These are phyloP conservation scores for Suhomyces xylopsoci DNA, from an alignment of 805 yeast genomes.

Conservation along the genomic window DNA sequence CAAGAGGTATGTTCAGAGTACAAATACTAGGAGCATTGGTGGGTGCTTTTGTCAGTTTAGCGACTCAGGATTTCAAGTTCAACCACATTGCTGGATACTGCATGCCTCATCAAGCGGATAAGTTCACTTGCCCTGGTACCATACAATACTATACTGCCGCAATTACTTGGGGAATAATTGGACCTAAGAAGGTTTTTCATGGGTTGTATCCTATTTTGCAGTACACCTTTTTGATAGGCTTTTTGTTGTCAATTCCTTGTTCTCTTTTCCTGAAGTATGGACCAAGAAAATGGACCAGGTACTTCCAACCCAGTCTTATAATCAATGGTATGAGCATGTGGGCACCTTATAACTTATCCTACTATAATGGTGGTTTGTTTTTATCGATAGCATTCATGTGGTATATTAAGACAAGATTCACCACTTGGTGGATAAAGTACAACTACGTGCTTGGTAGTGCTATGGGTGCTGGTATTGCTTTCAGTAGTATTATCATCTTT, in stretches of 20 bases:
- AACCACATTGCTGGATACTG: constrained; percentile 17
- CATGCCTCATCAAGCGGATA: constrained; percentile 15
- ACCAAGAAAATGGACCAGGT: constrained; percentile 15
- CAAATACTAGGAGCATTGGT: constrained; percentile 22
- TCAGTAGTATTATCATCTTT: constrained; percentile 10
- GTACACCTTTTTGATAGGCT: constrained; percentile 33
- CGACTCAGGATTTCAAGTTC: constrained; percentile 17
- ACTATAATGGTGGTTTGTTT: constrained; percentile 11
- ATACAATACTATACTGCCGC: constrained; percentile 32
- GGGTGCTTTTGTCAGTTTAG: constrained; percentile 19
- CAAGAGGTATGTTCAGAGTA: constrained; percentile 20
- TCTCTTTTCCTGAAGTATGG: constrained; percentile 13
- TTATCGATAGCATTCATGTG: constrained; percentile 7
- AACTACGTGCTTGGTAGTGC: constrained; percentile 11
- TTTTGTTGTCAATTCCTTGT: constrained; percentile 23
- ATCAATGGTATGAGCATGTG: constrained; percentile 9
- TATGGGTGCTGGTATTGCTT: constrained; percentile 14
- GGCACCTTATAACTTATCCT: constrained; percentile 12
- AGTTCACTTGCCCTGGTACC: constrained; percentile 28
- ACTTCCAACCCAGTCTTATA: constrained; percentile 13
- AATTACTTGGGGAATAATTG: constrained; percentile 60
- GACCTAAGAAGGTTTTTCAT: constrained; percentile 37
- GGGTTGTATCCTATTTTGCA: constrained; percentile 32
- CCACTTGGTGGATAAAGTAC: constrained; percentile 11
- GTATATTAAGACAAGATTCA: constrained; percentile 5